Conservation (phyloP, 208 protist species). For the Trypanosoma scelopori region DNA sequence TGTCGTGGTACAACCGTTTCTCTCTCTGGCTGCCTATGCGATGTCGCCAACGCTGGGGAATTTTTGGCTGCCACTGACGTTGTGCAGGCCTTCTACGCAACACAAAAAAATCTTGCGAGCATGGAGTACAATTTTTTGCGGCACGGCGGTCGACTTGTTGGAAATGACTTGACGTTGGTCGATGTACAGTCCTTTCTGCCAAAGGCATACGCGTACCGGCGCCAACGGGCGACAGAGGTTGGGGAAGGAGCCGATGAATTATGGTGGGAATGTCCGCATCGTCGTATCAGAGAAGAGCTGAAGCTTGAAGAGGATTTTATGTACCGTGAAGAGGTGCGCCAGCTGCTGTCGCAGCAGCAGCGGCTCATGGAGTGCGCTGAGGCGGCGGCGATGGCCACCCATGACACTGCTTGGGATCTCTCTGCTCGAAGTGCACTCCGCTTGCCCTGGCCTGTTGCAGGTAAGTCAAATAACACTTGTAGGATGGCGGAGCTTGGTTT, state of each 20-base stretch:
- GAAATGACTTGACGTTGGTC: constrained; percentile 40
- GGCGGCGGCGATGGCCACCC: constrained; percentile 49
- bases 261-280: neutral
- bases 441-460: constrained; percentile 56
- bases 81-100: constrained; percentile 64
- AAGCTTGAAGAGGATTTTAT: constrained; percentile 35
- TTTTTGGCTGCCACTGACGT: constrained; percentile 77
- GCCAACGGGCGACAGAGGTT: constrained; percentile 37
- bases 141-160: constrained; percentile 50
- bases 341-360: constrained; percentile 63
- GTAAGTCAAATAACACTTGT: neutral
- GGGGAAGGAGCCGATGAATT: neutral
- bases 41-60: constrained; percentile 62
- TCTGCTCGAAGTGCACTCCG: constrained; percentile 31
- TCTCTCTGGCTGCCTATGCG: constrained; percentile 71
- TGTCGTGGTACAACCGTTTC: constrained; percentile 51
- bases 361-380: constrained; percentile 56
- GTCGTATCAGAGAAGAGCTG: constrained; percentile 46
- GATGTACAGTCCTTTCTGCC: constrained; percentile 81
- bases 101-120: constrained; percentile 68
- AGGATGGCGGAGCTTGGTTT: constrained; percentile 35
- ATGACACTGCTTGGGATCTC: constrained; percentile 38
- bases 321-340: constrained; percentile 48
- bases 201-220: constrained; percentile 66
- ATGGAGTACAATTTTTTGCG: constrained; percentile 82